Base-by-base conservation (phyloP, 345 rosid species). In the Capsella bursapastoris region DNA sequence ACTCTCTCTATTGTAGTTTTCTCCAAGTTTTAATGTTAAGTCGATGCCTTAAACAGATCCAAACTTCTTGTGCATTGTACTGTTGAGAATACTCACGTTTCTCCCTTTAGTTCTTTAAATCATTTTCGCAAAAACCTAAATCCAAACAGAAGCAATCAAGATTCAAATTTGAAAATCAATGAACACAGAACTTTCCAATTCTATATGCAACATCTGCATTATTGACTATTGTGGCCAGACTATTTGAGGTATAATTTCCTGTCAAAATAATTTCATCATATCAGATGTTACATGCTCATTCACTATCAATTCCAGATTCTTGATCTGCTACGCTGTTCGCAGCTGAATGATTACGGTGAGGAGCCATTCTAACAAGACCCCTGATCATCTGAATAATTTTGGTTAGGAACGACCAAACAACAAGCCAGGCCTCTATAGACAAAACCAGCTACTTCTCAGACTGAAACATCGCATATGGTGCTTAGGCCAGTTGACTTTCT, bases 401-500 rank as follows among this genome's bases (percentile, higher is more conserved):
- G 18, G 18, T 45, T 44, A 44, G 16, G 49, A 44, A 14, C 10
- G 47, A 63, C 13, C 37, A 10, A 25, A 5, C 40, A 10, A 32
- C 4, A 65, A 34, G 47, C 37, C 25, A 52, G 25, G 41, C 28
- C 10, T 67, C 25, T 37, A 40, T 22, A 7, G 4, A 31, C 7
- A 38, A 66, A 66, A 50, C 35, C 5, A 27, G 53, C 52, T 41
- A 68, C 13, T 16, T 71, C 15, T 76, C 35, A 70, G 2, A 22
- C 27, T 29, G 51, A 7, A 35, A 31, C 41, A 32, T 58, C 31
- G 50, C 72, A 64, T 41, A 77, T 58, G 50, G 72, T 65, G 56
- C 88, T 86, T 63, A 70, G 81, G 44, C 88, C 93, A 12, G 77
- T 52, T 8, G 72, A 67, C 78, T 90, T 90, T 69, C 57, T 74